Conservation (phyloP, 345 rosid genomes). For the Eucalyptus erythrocorys region DNA sequence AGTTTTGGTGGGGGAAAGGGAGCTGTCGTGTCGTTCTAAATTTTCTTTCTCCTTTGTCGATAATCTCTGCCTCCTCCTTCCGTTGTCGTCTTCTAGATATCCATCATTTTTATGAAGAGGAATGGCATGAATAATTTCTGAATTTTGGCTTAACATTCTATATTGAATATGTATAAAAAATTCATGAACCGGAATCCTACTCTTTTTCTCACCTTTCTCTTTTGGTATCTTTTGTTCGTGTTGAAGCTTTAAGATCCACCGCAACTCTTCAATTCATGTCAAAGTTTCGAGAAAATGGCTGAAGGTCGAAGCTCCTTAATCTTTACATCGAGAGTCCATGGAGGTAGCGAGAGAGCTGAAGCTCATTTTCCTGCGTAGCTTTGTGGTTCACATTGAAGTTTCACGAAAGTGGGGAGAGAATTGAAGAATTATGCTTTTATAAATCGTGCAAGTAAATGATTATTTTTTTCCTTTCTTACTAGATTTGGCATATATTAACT, state of each 20-base stretch:
- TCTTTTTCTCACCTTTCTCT: rapidly evolving
- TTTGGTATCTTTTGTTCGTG: rapidly evolving
- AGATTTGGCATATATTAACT: no score
- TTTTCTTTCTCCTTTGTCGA: not conserved
- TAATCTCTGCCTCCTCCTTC: not conserved
- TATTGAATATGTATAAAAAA: rapidly evolving
- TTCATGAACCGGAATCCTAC: rapidly evolving
- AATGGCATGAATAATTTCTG: no score
- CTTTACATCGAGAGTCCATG: rapidly evolving
- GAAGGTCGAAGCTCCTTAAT: no score
- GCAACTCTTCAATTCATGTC: rapidly evolving
- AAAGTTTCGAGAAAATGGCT: rapidly evolving
- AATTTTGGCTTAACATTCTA: rapidly evolving
- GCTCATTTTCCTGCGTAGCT: rapidly evolving
- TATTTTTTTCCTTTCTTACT: no score
- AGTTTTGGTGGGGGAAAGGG: not conserved
- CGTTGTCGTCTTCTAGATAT: not conserved
- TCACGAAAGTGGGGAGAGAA: rapidly evolving
- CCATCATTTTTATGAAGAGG: no score
- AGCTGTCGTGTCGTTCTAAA: not conserved
- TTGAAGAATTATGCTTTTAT: rapidly evolving
- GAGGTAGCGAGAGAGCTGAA: rapidly evolving
- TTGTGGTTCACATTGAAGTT: no score
- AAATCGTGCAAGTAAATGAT: no score
- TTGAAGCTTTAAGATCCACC: rapidly evolving